Evolutionary conservation across 345 rosid species (phyloP).

Genomic region (Ceriops decandra): DNA sequence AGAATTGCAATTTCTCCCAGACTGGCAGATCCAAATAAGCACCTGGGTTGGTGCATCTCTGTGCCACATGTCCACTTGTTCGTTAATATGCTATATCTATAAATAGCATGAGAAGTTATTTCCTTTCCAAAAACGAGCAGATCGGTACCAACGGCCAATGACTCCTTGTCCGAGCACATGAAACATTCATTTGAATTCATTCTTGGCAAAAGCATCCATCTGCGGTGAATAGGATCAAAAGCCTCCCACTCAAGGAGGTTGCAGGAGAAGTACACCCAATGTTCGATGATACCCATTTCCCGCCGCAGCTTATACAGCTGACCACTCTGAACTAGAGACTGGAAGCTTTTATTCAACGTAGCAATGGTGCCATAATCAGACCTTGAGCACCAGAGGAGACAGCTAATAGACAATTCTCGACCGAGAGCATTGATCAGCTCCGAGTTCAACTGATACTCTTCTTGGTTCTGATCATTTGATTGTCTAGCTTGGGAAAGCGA

Average conservation of each 20-base stretch:
- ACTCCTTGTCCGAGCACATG: slow-evolving; percentile 34
- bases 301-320: slow-evolving; percentile 27
- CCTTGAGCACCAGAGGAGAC: slow-evolving; percentile 55
- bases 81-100: too few relatives aligned
- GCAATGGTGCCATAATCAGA: slow-evolving; percentile 28
- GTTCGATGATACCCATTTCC: slow-evolving; percentile 25
- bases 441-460: slow-evolving; percentile 31
- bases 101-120: too few relatives aligned
- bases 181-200: slow-evolving; percentile 36
- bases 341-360: slow-evolving; percentile 24
- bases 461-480: neutral
- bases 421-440: slow-evolving; percentile 47
- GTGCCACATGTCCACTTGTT: too few relatives aligned
- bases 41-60: slow-evolving; percentile 43
- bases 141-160: slow-evolving; percentile 24
- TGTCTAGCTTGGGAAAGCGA: neutral
- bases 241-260: slow-evolving; percentile 61
- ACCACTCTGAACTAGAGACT: slow-evolving; percentile 21
- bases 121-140: too few relatives aligned
- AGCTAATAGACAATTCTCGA: slow-evolving; percentile 46
- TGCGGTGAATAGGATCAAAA: slow-evolving; percentile 47
- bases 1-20: slow-evolving; percentile 51
- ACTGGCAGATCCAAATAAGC: slow-evolving; percentile 65
- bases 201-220: slow-evolving; percentile 58
- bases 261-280: slow-evolving; percentile 70